Conservation (phyloP, 2,329 filamentous ascomycete genomes). For the Fonsecaea pugnacius region DNA sequence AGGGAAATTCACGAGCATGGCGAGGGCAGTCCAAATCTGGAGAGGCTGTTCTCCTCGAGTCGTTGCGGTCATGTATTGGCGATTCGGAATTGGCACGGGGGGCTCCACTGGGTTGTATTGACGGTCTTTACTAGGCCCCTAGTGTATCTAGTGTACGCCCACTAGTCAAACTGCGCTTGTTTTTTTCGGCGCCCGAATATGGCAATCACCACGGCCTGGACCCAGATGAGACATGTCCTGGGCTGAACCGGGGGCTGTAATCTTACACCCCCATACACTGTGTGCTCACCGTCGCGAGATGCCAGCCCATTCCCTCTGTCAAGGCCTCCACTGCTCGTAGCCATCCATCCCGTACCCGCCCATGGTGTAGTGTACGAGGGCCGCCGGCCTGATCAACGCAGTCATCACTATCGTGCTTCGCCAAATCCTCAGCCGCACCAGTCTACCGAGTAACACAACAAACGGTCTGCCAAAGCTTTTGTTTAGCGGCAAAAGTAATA, state of each 20-base stretch:
- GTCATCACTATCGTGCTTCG: not conserved
- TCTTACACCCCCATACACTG: conserved; percentile 27
- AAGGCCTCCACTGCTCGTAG: not conserved
- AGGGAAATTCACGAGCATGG: conserved; percentile 38
- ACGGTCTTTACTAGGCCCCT: conserved; percentile 21
- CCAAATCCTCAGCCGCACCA: conserved; percentile 9
- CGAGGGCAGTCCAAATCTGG: conserved; percentile 34
- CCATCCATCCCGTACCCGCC: not conserved
- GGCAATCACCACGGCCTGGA: conserved; percentile 27
- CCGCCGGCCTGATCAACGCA: not conserved
- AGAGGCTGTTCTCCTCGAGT: conserved; percentile 35
- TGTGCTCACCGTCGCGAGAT: not conserved
- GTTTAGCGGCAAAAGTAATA: not conserved
- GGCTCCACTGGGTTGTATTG: conserved; percentile 28
- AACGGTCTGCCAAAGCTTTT: conserved; percentile 1
- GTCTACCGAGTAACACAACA: not conserved
- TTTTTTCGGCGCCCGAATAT: conserved; percentile 37
- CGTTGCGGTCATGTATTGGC: conserved; percentile 32
- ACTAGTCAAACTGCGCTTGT: conserved; percentile 17
- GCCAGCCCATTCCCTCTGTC: not conserved
- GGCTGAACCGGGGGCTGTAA: conserved; percentile 19
- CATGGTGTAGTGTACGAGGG: too few species aligned
- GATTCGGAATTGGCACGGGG: conserved; percentile 13
- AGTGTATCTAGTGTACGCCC: conserved; percentile 7
- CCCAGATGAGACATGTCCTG: conserved; percentile 26